Percentiles rank a stretch among this genome's conserved stretches.
phyloP scores from a whole-genome alignment of 345 rosid species.

The Eucalyptus erythrocorys region DNA sequence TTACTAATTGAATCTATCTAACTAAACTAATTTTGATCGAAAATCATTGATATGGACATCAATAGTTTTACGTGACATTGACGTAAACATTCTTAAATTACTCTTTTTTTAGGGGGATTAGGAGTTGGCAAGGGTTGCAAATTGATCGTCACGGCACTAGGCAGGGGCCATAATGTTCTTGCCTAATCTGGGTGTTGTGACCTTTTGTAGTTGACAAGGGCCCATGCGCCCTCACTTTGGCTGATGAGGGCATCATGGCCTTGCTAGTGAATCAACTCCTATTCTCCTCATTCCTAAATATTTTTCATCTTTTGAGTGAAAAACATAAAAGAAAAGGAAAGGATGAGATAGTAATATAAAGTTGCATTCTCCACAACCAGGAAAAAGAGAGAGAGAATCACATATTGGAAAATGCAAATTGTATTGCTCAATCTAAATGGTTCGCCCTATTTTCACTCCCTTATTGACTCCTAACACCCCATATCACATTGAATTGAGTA shows the following conservation, averaged over 20 bases:
- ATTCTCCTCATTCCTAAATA: not conserved
- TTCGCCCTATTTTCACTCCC: too few species aligned
- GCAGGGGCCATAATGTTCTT: not conserved
- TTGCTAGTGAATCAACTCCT: not conserved
- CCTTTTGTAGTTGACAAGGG: accelerated
- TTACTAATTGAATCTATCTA: too few species aligned
- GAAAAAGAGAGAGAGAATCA: not conserved
- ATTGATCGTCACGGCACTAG: not conserved
- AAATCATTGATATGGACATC: too few species aligned
- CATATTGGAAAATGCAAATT: not conserved
- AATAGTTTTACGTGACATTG: accelerated
- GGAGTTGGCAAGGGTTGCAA: accelerated
- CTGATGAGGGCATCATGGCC: not conserved
- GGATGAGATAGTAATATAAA: not conserved
- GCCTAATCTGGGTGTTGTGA: accelerated
- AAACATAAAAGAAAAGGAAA: not conserved
- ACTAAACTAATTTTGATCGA: too few species aligned
- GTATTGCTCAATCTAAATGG: not conserved
- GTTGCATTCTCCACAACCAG: not conserved
- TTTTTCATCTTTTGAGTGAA: not conserved
- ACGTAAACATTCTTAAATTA: too few species aligned
- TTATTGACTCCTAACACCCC: too few species aligned
- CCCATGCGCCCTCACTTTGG: not conserved
- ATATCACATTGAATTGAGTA: too few species aligned
- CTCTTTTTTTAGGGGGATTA: not conserved